phyloP scores from a whole-genome alignment of 768 basidiomycete genomes.

The Tricholoma sp. region DNA sequence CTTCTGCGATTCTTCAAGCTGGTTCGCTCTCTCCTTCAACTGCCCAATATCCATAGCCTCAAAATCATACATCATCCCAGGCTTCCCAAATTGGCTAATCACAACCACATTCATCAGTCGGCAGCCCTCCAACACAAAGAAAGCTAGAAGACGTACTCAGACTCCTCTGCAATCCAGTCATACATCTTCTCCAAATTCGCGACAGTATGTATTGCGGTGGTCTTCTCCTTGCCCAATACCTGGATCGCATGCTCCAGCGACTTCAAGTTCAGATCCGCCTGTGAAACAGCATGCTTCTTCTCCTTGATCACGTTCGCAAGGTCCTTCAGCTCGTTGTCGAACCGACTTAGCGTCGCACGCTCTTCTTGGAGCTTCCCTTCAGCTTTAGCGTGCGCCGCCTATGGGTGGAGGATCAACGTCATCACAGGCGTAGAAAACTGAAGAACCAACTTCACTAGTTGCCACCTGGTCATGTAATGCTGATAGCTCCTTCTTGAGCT shows the following conservation, averaged over 20 bases:
- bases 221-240: constrained; percentile 58
- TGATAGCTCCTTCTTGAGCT: constrained; percentile 58
- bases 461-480: constrained; percentile 48
- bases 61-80: constrained; percentile 82
- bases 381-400: constrained; percentile 59
- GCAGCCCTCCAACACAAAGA: neutral
- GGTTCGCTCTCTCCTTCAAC: constrained; percentile 58
- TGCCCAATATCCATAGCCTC: constrained; percentile 50
- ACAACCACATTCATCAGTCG: constrained; percentile 1
- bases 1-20: constrained; percentile 74
- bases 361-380: constrained; percentile 77
- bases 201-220: constrained; percentile 44
- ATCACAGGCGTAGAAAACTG: neutral
- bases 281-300: constrained; percentile 66
- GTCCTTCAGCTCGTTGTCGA: constrained; percentile 82
- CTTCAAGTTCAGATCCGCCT: constrained; percentile 61
- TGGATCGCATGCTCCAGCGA: constrained; percentile 68
- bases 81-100: constrained; percentile 76
- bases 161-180: constrained; percentile 87
- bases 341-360: constrained; percentile 79
- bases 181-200: constrained; percentile 73
- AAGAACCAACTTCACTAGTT: constrained; percentile 36
- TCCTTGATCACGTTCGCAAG: constrained; percentile 78
- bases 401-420: neutral
- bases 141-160: constrained; percentile 60